Evolutionary conservation across 768 basidiomycete genomes (phyloP), one percentile per base, ranked within the genome.

Genomic region (Holtermannia corniformis): DNA sequence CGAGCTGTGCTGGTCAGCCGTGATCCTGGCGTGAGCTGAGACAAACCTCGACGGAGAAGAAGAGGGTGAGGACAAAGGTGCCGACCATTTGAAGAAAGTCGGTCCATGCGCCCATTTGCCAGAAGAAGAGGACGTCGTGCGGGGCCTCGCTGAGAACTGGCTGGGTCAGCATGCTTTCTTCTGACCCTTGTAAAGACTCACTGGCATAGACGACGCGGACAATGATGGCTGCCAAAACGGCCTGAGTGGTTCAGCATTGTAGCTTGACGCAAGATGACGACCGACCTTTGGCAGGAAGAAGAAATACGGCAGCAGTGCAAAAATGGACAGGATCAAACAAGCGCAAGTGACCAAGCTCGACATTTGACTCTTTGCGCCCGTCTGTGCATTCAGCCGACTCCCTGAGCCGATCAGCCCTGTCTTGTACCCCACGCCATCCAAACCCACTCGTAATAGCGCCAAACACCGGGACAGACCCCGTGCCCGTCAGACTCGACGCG

Each of bases 51-150:
- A 97, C 82, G 59, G 85, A 83, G 82, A 88, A 91, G 21, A 95
- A 71, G 51, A 95, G 82, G 1, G 89, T 90, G 50, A 87, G 80
- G 57, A 83, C 62, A 72, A 97, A 95, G 0, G 95, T 96, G 48
- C 91, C 78, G 20, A 76, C 74, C 85, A 96, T 90, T 64, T 97
- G 80, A 4, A 80, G 74, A 45, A 93, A 76, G 68, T 97, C 93
- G 32, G 82, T 81, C 87, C 88, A 92, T n/a, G 93, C 87, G n/a
- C 80, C 67, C 80, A 95, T 89, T 62, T 77, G 83, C 81, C 84
- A 87, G 64, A 87, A 90, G 68, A 84, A 95, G 24, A 76, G 61
- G 32, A 95, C 74, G 61, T 95, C 93, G 57, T 92, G 85, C 3
- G 92, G 93, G 0, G 83, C 68, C 53, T 72, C 67, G 22, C 60